Evolutionary conservation across 2,329 filamentous ascomycete genomes (phyloP), one percentile per base, ranked within the genome.

Genomic region (Myriosclerotinia scirpicola): DNA sequence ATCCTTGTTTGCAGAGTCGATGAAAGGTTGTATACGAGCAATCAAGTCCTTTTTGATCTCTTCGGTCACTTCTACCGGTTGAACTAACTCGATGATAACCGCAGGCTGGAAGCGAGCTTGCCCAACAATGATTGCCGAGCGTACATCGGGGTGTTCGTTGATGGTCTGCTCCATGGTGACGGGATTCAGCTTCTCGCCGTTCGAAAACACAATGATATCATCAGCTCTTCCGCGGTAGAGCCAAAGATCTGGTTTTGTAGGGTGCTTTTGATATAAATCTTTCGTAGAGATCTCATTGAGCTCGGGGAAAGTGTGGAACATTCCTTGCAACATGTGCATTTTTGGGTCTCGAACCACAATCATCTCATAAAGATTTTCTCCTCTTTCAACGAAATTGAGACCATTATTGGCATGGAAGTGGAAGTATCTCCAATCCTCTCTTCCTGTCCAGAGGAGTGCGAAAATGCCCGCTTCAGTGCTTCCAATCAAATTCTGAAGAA

Each of bases 191-290:
- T 81, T 82, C 65, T 80, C 79, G 3, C 80, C 80, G 53, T 78
- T 80, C 30, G 75, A 76, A 36, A 80, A 73, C 0, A 80, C 78
- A 48, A 81, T 77, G 26, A 80, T 74, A 70, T 81, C 79, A 64
- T 81, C 79, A 12, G 69, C 67, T 6, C 79, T 63, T 3, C 60
- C 60, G 1, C 54, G 42, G 30, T 58, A 53, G 11, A 42, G 34
- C 65, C 65, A 65, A 20, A 54, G 11, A 26, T 53, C 61, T 20
- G 60, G 53, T 22, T 22, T 44, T 6, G 42, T 42, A 20, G 65
- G 60, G 42, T 67, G 60, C 14, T 55, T 54, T 9, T 64, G 5
- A 34, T 46, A 67, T 4, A 64, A 30, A 40, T 65, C 60, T 20
- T 42, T 42, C 7, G 53, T 67, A 22, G 65, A 56, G 4, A 54